Percentiles rank a stretch among this genome's conserved stretches.
Conservation (phyloP, 2,329 filamentous ascomycete genomes). For the Huntiella bhutanensis region DNA sequence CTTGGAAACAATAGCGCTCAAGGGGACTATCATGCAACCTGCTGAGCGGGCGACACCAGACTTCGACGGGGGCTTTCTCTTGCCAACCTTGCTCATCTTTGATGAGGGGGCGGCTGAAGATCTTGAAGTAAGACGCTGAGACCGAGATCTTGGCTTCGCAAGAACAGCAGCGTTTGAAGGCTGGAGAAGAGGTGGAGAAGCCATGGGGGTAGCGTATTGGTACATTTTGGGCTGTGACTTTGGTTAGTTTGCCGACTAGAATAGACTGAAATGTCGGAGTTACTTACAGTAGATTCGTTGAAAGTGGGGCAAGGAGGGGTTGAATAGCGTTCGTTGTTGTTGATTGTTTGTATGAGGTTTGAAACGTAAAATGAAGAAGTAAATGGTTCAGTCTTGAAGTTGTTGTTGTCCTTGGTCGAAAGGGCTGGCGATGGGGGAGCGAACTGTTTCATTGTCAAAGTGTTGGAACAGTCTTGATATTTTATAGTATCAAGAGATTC, state of each 20-base stretch:
- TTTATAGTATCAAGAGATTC: too few species aligned
- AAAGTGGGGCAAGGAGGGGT: not conserved
- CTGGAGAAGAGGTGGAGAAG: conserved; percentile 6
- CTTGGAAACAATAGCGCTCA: conserved; percentile 52
- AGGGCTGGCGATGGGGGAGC: conserved; percentile 28
- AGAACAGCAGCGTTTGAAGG: not conserved
- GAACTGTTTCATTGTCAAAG: conserved; percentile 20
- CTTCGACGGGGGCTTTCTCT: conserved; percentile 16
- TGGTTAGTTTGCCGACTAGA: not conserved
- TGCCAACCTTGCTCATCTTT: conserved; percentile 8
- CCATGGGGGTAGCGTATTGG: conserved; percentile 9
- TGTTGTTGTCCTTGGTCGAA: conserved; percentile 11
- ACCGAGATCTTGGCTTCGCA: conserved; percentile 6
- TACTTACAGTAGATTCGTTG: not conserved
- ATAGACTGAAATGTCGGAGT: not conserved
- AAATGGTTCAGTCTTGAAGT: not conserved
- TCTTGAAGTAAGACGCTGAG: conserved; percentile 1
- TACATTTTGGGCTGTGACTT: not conserved
- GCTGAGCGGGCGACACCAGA: conserved; percentile 17
- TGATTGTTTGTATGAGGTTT: not conserved
- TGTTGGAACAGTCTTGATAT: not conserved
- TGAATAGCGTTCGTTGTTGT: not conserved
- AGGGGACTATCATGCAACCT: conserved; percentile 37
- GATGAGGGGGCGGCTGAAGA: not conserved
- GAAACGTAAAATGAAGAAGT: not conserved